Evolutionary conservation across 1,139 yeast species (phyloP), one percentile per base, ranked within the genome.

Genomic region (Wickerhamomyces sp.): DNA sequence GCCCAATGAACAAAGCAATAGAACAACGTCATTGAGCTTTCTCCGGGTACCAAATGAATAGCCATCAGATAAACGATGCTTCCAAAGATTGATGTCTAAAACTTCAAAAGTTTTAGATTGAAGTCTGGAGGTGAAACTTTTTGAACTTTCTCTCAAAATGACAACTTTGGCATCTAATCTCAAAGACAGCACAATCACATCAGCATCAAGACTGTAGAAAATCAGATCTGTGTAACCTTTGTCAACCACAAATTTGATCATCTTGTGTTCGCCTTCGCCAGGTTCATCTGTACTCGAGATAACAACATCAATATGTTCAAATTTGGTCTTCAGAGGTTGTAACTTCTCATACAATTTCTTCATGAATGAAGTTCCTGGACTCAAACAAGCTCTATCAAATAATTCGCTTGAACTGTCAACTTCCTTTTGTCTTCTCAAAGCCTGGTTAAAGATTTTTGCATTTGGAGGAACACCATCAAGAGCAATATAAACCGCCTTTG

Each of bases 381-480:
- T 46, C 4, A 43, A 16, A n/a, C 36, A 19, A 28, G 36, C 30
- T 3, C 45, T 30, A n/a, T 32, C 28, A n/a, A n/a, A n/a, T 16
- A 40, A 13, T 3, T 18, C 28, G 7, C 16, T 15, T 5, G 15
- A 12, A n/a, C 17, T 11, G 11, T 11, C 18, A 4, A 7, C 21
- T 12, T 26, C 18, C 4, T 6, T 26, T 55, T 35, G 53, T 52
- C 96, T 72, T 60, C 95, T 73, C 3, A 89, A 77, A 51, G 95
- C 75, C 60, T 87, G 96, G 56, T 86, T 95, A 55, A 83, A 84
- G 89, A 87, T 81, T 55, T 87, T 87, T 16, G 95, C 95, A 44
- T 95, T 66, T 18, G 96, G 96, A 0, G 96, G 95, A 22, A 85
- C 95, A 32, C 96, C 96, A 61, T 87, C 96, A 39, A 87, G 81